These are phyloP conservation scores for Delitschia confertaspora DNA, from an alignment of 495 filamentous ascomycete genomes.

Conservation along the genomic window DNA sequence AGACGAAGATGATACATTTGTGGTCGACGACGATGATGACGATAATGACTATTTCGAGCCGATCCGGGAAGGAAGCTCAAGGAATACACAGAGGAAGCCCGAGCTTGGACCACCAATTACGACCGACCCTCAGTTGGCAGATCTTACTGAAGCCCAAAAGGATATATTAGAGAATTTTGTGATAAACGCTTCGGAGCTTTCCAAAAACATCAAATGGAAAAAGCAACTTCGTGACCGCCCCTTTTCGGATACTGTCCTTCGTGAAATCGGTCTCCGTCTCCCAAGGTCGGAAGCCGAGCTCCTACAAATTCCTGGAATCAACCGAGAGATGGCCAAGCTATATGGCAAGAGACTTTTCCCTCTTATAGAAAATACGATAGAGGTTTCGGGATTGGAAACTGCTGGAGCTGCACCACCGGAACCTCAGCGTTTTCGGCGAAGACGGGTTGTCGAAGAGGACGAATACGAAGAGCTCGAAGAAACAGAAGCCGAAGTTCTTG, in stretches of 20 bases:
- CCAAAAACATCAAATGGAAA: slow-evolving; percentile 56
- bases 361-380: slow-evolving; percentile 49
- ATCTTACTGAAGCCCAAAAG: slow-evolving; percentile 52
- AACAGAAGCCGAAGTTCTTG: slow-evolving; percentile 6
- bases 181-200: slow-evolving; percentile 51
- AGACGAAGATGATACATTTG: slow-evolving; percentile 31
- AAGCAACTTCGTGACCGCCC: slow-evolving; percentile 53
- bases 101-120: slow-evolving; percentile 63
- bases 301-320: slow-evolving; percentile 57
- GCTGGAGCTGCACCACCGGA: slow-evolving; percentile 34
- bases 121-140: slow-evolving; percentile 52
- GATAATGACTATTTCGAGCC: slow-evolving; percentile 52
- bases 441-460: slow-evolving; percentile 17
- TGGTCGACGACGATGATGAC: slow-evolving; percentile 38
- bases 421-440: slow-evolving; percentile 35
- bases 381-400: slow-evolving; percentile 50
- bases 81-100: slow-evolving; percentile 29
- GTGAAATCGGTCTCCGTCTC: slow-evolving; percentile 75
- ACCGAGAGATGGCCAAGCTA: slow-evolving; percentile 56
- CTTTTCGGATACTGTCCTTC: slow-evolving; percentile 69
- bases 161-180: slow-evolving; percentile 60
- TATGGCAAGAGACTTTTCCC: slow-evolving; percentile 61
- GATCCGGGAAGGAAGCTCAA: slow-evolving; percentile 37
- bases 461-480: slow-evolving; percentile 22
- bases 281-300: slow-evolving; percentile 55